Conservation (phyloP, 495 filamentous ascomycete genomes). For the Penicillium ochrochloron region DNA sequence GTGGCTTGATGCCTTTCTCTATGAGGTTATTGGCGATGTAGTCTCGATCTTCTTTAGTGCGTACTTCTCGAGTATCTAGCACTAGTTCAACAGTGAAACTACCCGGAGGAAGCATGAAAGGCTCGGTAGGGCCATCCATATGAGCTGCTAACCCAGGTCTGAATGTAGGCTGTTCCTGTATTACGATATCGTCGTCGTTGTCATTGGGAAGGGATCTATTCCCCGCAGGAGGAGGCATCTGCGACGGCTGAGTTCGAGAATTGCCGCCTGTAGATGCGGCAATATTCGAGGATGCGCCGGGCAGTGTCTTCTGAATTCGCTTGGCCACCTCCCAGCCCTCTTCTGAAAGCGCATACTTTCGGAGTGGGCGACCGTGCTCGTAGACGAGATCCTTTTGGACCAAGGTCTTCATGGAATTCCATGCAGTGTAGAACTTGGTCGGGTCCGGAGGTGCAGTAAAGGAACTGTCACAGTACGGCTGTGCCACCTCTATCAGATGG, state of each 20-base stretch:
- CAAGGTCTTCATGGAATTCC: conserved; percentile 84
- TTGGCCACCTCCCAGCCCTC: conserved; percentile 80
- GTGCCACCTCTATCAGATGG: conserved; percentile 70
- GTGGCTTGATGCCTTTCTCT: conserved; percentile 66
- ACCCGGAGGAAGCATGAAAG: conserved; percentile 64
- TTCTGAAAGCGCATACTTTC: conserved; percentile 74
- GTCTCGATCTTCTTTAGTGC: conserved; percentile 74
- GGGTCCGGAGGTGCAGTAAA: conserved; percentile 71
- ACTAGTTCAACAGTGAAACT: conserved; percentile 76
- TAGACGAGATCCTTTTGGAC: conserved; percentile 76
- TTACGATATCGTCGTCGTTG: conserved; percentile 16
- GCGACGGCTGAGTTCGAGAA: conserved; percentile 13
- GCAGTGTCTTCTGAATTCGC: conserved; percentile 60
- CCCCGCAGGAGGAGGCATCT: neutral
- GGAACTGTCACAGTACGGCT: conserved; percentile 74
- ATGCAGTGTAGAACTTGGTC: conserved; percentile 77
- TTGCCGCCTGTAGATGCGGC: conserved; percentile 22
- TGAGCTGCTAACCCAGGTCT: conserved; percentile 8
- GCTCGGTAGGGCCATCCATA: conserved; percentile 33
- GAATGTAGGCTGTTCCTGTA: neutral
- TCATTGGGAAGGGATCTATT: conserved; percentile 6
- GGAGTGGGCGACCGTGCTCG: conserved; percentile 68
- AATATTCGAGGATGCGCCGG: conserved; percentile 28
- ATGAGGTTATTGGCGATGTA: conserved; percentile 75
- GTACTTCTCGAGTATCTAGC: conserved; percentile 78